Conservation (phyloP, 169 alveolate species). For the Babesia divergens region DNA sequence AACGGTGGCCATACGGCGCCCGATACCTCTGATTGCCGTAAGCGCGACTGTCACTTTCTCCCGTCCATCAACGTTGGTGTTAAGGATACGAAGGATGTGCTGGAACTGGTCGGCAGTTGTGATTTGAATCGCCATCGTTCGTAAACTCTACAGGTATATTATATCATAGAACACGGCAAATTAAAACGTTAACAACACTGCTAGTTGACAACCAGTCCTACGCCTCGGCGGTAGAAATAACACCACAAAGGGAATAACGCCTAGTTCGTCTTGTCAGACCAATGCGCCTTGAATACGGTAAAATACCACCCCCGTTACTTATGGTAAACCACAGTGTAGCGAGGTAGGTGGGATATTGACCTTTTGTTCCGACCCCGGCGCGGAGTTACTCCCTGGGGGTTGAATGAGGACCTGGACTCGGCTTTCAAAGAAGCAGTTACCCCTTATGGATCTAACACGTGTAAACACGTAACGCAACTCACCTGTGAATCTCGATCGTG, state of each 20-base stretch:
- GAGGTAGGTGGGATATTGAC: too few species aligned
- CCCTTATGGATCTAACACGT: too few species aligned
- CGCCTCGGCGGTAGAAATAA: not conserved
- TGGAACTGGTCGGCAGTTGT: conserved; percentile 89
- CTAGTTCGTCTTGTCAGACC: not conserved
- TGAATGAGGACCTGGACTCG: too few species aligned
- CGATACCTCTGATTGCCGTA: conserved; percentile 97
- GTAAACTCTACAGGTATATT: not conserved
- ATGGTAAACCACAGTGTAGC: too few species aligned
- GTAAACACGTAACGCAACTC: too few species aligned
- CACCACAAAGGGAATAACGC: not conserved
- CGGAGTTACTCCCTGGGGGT: too few species aligned
- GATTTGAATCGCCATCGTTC: conserved; percentile 70
- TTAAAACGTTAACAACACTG: not conserved
- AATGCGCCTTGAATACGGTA: too few species aligned
- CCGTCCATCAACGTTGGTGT: conserved; percentile 99
- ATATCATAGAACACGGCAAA: not conserved
- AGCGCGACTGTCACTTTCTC: conserved; percentile 95
- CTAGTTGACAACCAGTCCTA: not conserved
- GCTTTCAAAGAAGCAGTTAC: too few species aligned
- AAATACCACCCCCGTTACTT: too few species aligned
- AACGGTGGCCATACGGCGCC: conserved; percentile 95
- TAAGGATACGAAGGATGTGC: conserved; percentile 96
- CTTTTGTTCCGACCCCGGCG: too few species aligned
- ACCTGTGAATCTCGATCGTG: not conserved